Evolutionary conservation across 768 basidiomycete species (phyloP).

Genomic region (Russula ochroleuca): DNA sequence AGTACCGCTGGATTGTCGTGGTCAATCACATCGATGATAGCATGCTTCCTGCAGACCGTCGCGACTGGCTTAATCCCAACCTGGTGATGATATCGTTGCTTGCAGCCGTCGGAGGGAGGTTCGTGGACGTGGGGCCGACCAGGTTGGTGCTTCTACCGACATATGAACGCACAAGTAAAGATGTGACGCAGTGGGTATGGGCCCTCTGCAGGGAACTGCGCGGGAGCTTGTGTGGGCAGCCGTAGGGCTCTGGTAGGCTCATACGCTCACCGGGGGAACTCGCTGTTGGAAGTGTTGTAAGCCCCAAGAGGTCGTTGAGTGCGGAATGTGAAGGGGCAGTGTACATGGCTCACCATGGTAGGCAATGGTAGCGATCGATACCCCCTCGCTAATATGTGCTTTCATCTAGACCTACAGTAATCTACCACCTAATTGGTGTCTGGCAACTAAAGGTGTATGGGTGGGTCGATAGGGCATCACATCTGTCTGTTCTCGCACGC

Average conservation of each 20-base stretch:
- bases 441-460: neutral
- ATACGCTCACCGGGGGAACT: slow-evolving; percentile 71
- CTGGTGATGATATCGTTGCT: slow-evolving; percentile 38
- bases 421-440: neutral
- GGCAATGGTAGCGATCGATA: slow-evolving; percentile 18
- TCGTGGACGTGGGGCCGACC: neutral
- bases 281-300: slow-evolving; percentile 71
- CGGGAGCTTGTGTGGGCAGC: slow-evolving; percentile 31
- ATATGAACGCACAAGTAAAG: too few species aligned
- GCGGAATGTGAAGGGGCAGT: slow-evolving; percentile 29
- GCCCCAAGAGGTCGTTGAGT: slow-evolving; percentile 53
- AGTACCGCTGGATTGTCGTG: slow-evolving; percentile 54
- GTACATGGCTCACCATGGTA: slow-evolving; percentile 24
- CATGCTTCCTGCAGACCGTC: slow-evolving; percentile 48
- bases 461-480: neutral
- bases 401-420: neutral
- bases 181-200: slow-evolving; percentile 39
- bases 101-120: neutral
- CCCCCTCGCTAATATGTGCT: neutral
- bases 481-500: neutral
- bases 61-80: slow-evolving; percentile 64
- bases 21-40: slow-evolving; percentile 65
- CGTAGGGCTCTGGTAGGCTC: slow-evolving; percentile 65
- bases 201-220: slow-evolving; percentile 51
- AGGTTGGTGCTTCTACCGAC: slow-evolving; percentile 39